phyloP scores from a whole-genome alignment of 148 eudicot species.

The Salicornia ramosissima region DNA sequence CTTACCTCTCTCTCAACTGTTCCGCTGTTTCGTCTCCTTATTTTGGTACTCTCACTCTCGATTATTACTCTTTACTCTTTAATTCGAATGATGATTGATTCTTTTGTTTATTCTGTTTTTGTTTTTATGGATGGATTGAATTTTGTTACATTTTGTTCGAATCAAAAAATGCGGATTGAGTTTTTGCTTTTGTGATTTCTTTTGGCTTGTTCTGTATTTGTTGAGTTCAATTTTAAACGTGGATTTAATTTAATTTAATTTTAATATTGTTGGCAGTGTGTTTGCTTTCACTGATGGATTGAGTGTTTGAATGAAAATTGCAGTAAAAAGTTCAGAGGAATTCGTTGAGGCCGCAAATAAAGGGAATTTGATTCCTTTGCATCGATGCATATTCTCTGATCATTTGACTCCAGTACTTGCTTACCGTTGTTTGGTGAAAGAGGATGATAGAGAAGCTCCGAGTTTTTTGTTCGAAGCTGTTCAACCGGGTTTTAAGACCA shows the following conservation, averaged over 20 bases:
- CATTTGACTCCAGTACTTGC: constrained; percentile 97
- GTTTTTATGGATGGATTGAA: too few species aligned
- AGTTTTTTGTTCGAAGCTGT: constrained; percentile 94
- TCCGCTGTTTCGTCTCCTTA: constrained; percentile 32
- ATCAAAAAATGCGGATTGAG: too few species aligned
- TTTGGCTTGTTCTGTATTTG: not conserved
- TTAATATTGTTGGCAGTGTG: too few species aligned
- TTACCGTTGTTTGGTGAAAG: constrained; percentile 87
- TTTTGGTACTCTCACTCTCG: constrained; percentile 21
- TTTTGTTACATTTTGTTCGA: too few species aligned
- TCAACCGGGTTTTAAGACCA: constrained; percentile 60
- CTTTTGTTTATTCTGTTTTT: too few species aligned
- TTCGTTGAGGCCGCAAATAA: constrained; percentile 78
- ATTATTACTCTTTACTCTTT: not conserved
- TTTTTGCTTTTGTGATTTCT: not conserved
- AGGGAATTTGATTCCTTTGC: constrained; percentile 85
- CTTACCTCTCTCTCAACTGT: constrained; percentile 23
- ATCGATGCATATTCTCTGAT: constrained; percentile 73
- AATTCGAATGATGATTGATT: not conserved
- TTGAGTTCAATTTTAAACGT: too few species aligned
- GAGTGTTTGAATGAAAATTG: constrained; percentile 15
- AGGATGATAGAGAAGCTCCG: constrained; percentile 93
- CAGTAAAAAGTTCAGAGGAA: constrained; percentile 53
- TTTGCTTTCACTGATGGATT: too few species aligned
- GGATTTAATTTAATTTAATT: too few species aligned